These are phyloP conservation scores for Claviceps arundinis DNA, from an alignment of 2,329 filamentous ascomycete genomes.

Conservation along the genomic window DNA sequence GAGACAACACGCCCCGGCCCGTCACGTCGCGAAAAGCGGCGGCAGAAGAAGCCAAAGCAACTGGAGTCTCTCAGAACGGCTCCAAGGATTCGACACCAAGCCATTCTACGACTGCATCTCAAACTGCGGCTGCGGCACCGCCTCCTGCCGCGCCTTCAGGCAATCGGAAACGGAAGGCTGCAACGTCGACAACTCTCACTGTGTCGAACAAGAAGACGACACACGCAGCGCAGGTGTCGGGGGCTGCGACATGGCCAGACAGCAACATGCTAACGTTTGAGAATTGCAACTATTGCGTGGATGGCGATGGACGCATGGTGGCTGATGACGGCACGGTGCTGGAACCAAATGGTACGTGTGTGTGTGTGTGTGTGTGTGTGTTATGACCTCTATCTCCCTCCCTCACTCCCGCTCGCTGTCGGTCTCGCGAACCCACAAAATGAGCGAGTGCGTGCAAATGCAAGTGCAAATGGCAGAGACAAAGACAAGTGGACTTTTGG, in stretches of 20 bases:
- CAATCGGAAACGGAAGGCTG: slow-evolving; percentile 79
- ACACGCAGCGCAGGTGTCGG: slow-evolving; percentile 19
- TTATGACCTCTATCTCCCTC: background rate
- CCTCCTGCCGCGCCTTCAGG: slow-evolving; percentile 32
- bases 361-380: background rate
- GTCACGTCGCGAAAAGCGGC: slow-evolving; percentile 29
- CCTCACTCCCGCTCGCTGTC: background rate
- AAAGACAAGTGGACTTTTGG: background rate
- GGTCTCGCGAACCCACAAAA: background rate
- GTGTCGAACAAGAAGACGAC: slow-evolving; percentile 10
- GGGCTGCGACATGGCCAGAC: slow-evolving; percentile 36
- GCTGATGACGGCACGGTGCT: slow-evolving; percentile 85
- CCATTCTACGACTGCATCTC: slow-evolving; percentile 11
- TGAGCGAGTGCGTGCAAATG: background rate
- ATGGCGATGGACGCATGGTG: slow-evolving; percentile 58
- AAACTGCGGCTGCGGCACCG: slow-evolving; percentile 34
- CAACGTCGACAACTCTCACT: slow-evolving; percentile 16
- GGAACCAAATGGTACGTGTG: slow-evolving; percentile 67
- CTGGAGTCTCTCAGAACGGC: slow-evolving; percentile 19
- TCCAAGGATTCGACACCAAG: slow-evolving; percentile 19
- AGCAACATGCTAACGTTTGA: slow-evolving; percentile 87
- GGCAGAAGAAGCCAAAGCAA: slow-evolving; percentile 26
- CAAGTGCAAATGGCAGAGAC: background rate
- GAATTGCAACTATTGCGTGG: slow-evolving; percentile 51
- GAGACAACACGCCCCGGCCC: slow-evolving; percentile 22